A percentile compares a stretch with the other conserved stretches of the same genome.
Evolutionary conservation across 805 yeast genomes (phyloP).

Genomic region (Wickerhamomyces queroliae): DNA sequence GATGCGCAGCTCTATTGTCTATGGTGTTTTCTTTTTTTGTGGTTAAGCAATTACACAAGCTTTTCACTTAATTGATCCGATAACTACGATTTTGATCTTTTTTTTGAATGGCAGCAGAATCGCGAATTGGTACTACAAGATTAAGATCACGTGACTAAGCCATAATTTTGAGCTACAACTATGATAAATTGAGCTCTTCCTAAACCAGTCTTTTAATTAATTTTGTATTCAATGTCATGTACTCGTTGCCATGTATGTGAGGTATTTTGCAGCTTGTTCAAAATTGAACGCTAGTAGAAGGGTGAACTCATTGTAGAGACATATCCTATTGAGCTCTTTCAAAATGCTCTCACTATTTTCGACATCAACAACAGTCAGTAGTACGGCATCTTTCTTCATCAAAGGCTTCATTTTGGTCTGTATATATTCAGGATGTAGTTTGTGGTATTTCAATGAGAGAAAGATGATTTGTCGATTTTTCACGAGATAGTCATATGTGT

Average conservation of each 20-base stretch:
- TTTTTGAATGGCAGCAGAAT: no score
- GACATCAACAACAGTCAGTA: slow-evolving; percentile 61
- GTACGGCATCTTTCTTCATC: slow-evolving; percentile 39
- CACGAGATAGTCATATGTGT: slow-evolving; percentile 59
- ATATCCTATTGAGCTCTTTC: slow-evolving; percentile 32
- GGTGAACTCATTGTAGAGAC: slow-evolving; percentile 36
- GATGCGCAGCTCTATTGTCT: neutral
- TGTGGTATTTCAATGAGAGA: slow-evolving; percentile 66
- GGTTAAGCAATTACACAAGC: no score
- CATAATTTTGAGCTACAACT: no score
- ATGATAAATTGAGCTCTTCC: neutral
- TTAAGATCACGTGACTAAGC: no score
- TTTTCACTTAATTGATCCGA: no score
- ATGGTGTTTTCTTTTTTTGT: neutral
- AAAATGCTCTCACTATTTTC: slow-evolving; percentile 45
- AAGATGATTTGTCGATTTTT: slow-evolving; percentile 53
- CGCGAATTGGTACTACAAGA: no score
- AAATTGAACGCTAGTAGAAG: slow-evolving; percentile 37
- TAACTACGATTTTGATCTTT: no score
- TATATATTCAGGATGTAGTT: slow-evolving; percentile 70
- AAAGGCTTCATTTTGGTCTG: slow-evolving; percentile 45
- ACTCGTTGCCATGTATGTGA: slow-evolving; percentile 24
- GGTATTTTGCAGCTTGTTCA: slow-evolving; percentile 47
- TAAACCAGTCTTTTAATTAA: neutral
- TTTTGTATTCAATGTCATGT: slow-evolving; percentile 1